phyloP scores from a whole-genome alignment of 176 grass and related monocot species.

The Aegilops tauschii region DNA sequence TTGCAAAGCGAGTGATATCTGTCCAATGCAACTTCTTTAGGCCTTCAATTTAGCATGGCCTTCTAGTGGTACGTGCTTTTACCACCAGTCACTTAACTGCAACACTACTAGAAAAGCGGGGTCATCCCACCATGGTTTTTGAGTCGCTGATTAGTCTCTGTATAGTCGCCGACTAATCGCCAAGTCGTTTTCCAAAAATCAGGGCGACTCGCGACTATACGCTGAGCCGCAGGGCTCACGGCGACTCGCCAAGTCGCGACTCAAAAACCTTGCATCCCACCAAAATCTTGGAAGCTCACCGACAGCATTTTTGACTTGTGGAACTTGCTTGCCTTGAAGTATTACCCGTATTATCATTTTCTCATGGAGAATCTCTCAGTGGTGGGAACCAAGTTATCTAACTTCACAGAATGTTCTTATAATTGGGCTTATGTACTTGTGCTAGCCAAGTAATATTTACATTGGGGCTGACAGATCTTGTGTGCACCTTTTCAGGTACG shows the following conservation, averaged over 20 bases:
- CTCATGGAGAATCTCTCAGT: background rate
- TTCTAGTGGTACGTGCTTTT: no score
- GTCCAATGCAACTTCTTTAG: no score
- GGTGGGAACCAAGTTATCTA: background rate
- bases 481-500: conserved; percentile 35
- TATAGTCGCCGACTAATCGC: no score
- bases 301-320: background rate
- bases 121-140: background rate
- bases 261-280: no score
- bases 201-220: no score
- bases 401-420: background rate
- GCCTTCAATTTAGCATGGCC: no score
- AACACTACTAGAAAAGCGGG: background rate
- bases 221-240: no score
- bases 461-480: background rate
- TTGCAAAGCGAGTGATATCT: background rate
- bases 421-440: background rate
- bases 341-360: background rate
- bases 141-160: no score
- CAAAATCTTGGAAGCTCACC: background rate
- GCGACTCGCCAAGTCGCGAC: no score
- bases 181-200: no score
- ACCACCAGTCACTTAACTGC: background rate
- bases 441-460: background rate
- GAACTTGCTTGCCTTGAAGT: background rate